Evolutionary conservation across 2,329 filamentous ascomycete genomes (phyloP).

Genomic region (Chaetoscypha palmicola): DNA sequence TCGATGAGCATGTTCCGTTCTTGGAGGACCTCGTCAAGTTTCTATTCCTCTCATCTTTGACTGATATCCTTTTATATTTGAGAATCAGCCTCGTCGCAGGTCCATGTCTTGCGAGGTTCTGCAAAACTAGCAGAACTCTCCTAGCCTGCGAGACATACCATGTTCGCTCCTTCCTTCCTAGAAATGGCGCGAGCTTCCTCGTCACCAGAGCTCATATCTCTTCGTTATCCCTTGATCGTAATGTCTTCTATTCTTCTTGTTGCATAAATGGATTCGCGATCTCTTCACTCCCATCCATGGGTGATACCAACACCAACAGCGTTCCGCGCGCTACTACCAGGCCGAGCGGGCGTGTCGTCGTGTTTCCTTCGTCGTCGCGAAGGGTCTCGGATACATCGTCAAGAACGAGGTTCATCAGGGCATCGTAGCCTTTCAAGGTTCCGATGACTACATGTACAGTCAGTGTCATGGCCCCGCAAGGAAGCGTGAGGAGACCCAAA

Average conservation of each 20-base stretch:
- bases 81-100: too few relatives aligned
- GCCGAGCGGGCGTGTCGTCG: conserved; percentile 59
- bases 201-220: neutral
- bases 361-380: conserved; percentile 92
- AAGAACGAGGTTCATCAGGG: conserved; percentile 94
- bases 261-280: conserved; percentile 91
- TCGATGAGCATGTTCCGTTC: too few relatives aligned
- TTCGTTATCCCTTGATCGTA: neutral
- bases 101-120: too few relatives aligned
- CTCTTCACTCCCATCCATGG: conserved; percentile 88
- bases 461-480: neutral
- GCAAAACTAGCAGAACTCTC: too few relatives aligned
- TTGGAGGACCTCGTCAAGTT: too few relatives aligned
- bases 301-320: conserved; percentile 84
- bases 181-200: too few relatives aligned
- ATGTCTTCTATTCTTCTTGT: conserved; percentile 47
- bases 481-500: neutral
- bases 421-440: conserved; percentile 89
- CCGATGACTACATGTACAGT: conserved; percentile 60
- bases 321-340: conserved; percentile 86
- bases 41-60: too few relatives aligned
- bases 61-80: too few relatives aligned
- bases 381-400: conserved; percentile 90
- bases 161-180: too few relatives aligned
- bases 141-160: too few relatives aligned